Evolutionary conservation across 495 filamentous ascomycete genomes (phyloP).

Genomic region (Cladorrhinum samala): DNA sequence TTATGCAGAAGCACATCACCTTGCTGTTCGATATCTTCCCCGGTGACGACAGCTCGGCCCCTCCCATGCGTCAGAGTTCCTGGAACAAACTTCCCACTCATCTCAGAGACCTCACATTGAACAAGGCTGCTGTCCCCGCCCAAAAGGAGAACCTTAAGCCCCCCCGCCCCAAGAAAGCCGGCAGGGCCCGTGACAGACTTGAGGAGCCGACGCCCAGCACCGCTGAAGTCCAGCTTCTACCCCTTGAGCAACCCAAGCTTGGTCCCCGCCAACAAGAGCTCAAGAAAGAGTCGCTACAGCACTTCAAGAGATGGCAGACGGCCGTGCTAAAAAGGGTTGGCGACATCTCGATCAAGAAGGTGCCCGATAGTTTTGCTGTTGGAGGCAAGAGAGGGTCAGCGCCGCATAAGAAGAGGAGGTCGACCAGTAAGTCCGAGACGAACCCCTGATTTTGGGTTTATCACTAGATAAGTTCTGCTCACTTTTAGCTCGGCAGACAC

Average conservation of each 20-base stretch:
- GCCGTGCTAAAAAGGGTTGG: constrained; percentile 30
- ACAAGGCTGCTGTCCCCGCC: constrained; percentile 12
- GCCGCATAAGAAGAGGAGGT: constrained; percentile 11
- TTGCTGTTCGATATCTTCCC: constrained; percentile 40
- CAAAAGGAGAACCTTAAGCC: constrained; percentile 25
- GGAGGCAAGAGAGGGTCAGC: constrained; percentile 5
- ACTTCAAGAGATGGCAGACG: constrained; percentile 42
- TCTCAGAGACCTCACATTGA: constrained; percentile 27
- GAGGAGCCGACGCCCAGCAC: not conserved
- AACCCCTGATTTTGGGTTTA: not conserved
- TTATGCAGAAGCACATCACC: constrained; percentile 42
- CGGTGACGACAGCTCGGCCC: constrained; percentile 10
- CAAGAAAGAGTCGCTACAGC: constrained; percentile 35
- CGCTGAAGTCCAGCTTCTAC: not conserved
- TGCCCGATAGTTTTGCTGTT: constrained; percentile 6
- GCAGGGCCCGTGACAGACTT: not conserved
- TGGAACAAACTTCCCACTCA: constrained; percentile 27
- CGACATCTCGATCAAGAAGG: constrained; percentile 35
- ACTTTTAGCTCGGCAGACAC: constrained; percentile 22
- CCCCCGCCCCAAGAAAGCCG: constrained; percentile 12
- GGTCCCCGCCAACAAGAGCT: constrained; percentile 35
- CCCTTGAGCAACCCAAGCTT: constrained; percentile 19
- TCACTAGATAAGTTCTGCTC: not conserved
- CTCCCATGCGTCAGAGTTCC: constrained; percentile 17
- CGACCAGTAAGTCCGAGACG: constrained; percentile 6